Conservation (phyloP, 2,329 filamentous ascomycete genomes). For the Furcasterigmium furcatum region DNA sequence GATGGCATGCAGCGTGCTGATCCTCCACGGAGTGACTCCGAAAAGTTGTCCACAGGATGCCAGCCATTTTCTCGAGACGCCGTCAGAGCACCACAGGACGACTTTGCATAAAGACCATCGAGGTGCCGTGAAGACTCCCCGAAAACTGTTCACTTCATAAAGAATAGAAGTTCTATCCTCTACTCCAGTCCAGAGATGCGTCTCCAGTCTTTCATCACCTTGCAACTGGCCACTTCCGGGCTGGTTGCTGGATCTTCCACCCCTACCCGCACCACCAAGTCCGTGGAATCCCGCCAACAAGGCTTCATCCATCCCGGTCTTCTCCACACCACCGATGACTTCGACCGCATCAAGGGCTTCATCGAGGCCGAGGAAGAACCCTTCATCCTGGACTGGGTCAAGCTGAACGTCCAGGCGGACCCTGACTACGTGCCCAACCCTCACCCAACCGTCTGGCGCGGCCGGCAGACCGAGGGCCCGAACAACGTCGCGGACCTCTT, state of each 20-base stretch:
- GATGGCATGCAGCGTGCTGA: too few relatives aligned
- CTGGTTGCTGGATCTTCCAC: background rate
- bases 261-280: background rate
- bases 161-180: too few relatives aligned
- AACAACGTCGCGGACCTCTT: constrained; percentile 33
- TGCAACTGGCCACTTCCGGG: background rate
- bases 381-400: constrained; percentile 28
- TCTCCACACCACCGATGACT: constrained; percentile 31
- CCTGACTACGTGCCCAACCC: constrained; percentile 23
- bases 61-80: too few relatives aligned
- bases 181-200: background rate
- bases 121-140: too few relatives aligned
- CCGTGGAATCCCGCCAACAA: background rate
- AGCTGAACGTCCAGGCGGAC: constrained; percentile 26
- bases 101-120: too few relatives aligned
- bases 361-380: constrained; percentile 21
- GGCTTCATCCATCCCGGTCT: constrained; percentile 5
- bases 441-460: constrained; percentile 28
- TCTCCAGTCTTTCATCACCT: background rate
- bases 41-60: too few relatives aligned
- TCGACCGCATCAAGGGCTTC: constrained; percentile 34
- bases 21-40: too few relatives aligned
- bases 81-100: too few relatives aligned
- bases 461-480: constrained; percentile 9
- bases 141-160: too few relatives aligned